Conservation (phyloP, 2,329 filamentous ascomycete genomes). For the Calonectria pauciramosa region DNA sequence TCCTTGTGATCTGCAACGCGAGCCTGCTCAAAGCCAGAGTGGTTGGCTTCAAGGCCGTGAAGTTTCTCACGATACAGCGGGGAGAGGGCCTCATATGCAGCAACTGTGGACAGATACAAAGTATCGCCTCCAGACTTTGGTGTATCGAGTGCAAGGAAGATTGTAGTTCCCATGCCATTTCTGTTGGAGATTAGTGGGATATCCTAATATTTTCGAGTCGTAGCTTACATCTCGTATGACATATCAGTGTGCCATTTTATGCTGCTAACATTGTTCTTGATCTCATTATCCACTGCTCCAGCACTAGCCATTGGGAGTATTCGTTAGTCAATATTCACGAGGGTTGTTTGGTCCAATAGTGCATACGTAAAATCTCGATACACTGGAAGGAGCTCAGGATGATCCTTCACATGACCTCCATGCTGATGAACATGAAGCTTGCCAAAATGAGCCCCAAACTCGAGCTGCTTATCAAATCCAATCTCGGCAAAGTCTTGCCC, state of each 20-base stretch:
- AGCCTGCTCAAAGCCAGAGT: slow-evolving; percentile 23
- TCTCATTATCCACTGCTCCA: slow-evolving; percentile 26
- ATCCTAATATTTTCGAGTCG: slow-evolving; percentile 16
- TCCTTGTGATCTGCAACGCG: slow-evolving; percentile 11
- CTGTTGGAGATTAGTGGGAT: background rate
- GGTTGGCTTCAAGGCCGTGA: slow-evolving; percentile 19
- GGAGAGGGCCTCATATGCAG: slow-evolving; percentile 17
- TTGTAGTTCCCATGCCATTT: slow-evolving; percentile 51
- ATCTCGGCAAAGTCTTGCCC: slow-evolving; percentile 53
- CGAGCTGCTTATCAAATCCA: slow-evolving; percentile 53
- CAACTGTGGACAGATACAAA: slow-evolving; percentile 16
- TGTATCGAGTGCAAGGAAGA: slow-evolving; percentile 41
- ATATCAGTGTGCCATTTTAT: slow-evolving; percentile 59
- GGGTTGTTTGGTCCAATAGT: no score
- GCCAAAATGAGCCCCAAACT: slow-evolving; percentile 55
- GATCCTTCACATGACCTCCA: slow-evolving; percentile 27
- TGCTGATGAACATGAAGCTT: slow-evolving; percentile 53
- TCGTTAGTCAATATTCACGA: background rate
- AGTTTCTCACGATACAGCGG: slow-evolving; percentile 17
- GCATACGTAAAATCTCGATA: slow-evolving; percentile 27
- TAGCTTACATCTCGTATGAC: slow-evolving; percentile 53
- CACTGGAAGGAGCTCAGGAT: background rate
- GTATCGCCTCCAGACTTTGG: slow-evolving; percentile 23
- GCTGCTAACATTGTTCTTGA: slow-evolving; percentile 43
- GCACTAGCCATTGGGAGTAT: background rate